Percentiles rank a stretch among this genome's conserved stretches.
These are phyloP conservation scores for Angophora floribunda DNA, from an alignment of 345 rosid genomes.

Conservation along the genomic window DNA sequence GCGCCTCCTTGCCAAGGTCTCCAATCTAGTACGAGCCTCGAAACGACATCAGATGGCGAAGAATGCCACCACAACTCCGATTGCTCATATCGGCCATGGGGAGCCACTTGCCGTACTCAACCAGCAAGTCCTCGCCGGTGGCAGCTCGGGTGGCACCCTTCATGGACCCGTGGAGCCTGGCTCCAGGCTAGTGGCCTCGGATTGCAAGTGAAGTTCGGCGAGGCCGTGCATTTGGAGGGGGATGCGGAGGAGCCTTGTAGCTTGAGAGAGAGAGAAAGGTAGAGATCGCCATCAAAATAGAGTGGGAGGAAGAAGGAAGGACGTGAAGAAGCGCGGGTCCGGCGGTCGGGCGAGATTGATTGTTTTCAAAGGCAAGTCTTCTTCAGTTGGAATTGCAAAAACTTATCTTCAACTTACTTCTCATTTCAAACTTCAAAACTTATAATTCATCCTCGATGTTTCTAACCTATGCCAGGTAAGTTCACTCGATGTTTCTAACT, in stretches of 20 bases:
- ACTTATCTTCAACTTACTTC: too few species aligned
- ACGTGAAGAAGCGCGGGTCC: too few species aligned
- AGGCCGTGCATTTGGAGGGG: neutral
- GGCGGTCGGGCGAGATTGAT: too few species aligned
- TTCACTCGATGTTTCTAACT: too few species aligned
- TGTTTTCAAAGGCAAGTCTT: too few species aligned
- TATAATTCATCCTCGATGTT: too few species aligned
- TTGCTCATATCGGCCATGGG: slow-evolving; percentile 26
- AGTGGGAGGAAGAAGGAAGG: neutral
- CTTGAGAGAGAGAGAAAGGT: neutral
- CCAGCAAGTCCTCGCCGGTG: slow-evolving; percentile 20
- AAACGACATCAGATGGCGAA: slow-evolving; percentile 88
- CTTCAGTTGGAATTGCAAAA: too few species aligned
- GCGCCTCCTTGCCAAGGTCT: slow-evolving; percentile 36
- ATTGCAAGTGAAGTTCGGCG: neutral
- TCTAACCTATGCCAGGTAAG: too few species aligned
- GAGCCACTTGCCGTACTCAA: slow-evolving; percentile 43
- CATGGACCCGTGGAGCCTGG: neutral
- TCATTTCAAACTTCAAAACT: too few species aligned
- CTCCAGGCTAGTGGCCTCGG: neutral
- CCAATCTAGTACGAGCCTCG: slow-evolving; percentile 70
- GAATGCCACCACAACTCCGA: slow-evolving; percentile 62
- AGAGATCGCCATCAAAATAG: neutral
- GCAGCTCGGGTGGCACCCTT: neutral
- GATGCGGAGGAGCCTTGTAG: neutral